Percentiles rank a stretch among this genome's conserved stretches.
phyloP scores from a whole-genome alignment of 2,329 filamentous ascomycete genomes.

The Saccharata proteae region DNA sequence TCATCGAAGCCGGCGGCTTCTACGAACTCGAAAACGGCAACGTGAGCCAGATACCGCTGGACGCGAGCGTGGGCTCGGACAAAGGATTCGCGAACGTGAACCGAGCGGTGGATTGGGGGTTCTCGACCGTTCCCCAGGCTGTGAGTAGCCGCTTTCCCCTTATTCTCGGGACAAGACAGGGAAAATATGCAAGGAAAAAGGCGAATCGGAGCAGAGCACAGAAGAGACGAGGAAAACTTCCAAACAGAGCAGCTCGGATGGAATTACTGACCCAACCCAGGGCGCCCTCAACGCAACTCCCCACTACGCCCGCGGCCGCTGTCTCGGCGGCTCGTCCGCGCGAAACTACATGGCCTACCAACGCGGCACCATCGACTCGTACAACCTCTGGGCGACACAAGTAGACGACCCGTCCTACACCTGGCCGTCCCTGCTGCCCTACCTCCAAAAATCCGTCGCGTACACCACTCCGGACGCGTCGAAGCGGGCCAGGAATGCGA shows the following conservation, averaged over 20 bases:
- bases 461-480: constrained; percentile 15
- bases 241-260: too few relatives aligned
- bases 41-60: constrained; percentile 12
- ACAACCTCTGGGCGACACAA: constrained; percentile 14
- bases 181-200: constrained; percentile 5
- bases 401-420: constrained; percentile 16
- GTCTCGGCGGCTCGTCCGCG: constrained; percentile 10
- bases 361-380: constrained; percentile 10
- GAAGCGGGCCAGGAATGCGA: constrained; percentile 16
- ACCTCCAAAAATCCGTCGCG: constrained; percentile 15
- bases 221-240: too few relatives aligned
- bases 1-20: constrained; percentile 9
- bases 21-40: constrained; percentile 16
- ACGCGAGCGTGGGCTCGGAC: constrained; percentile 5
- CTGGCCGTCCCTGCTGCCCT: constrained; percentile 14
- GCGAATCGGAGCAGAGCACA: too few relatives aligned
- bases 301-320: constrained; percentile 16
- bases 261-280: too few relatives aligned
- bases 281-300: constrained; percentile 4
- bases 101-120: constrained; percentile 16
- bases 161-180: too few relatives aligned
- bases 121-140: constrained; percentile 13
- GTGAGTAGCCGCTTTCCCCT: too few relatives aligned
- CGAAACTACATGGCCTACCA: constrained; percentile 15
- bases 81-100: constrained; percentile 12